Base-by-base conservation (phyloP, 2,329 filamentous ascomycete species). In the Dactylellina leptospora region DNA sequence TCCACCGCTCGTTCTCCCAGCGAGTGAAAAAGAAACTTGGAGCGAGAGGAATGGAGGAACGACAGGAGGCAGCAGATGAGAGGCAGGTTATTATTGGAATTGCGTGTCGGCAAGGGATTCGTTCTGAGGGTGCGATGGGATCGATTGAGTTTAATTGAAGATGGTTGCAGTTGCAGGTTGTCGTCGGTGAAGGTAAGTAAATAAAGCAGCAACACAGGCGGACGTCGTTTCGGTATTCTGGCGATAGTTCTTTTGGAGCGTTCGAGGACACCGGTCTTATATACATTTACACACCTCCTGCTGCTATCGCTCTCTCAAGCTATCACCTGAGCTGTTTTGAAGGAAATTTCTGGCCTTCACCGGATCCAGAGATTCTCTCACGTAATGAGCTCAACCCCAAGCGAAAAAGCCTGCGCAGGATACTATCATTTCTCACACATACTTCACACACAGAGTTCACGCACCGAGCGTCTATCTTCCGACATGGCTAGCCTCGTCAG, bases 341-440 rank as follows among this genome's bases (percentile, higher is more conserved):
- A 48, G 44, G 45, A 47, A 56, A 50, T 55, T 27, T 18, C 51
- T 27, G 22, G 25, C 40, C n/a, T 47, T 36, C 20, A 44, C 58
- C 66, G 51, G 60, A 71, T 71, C 66, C 36, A 71, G 53, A 42
- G 66, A 71, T 71, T 71, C 66, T 71, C 66, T 71, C 58, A 71
- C 66, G 66, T 71, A 71, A 71, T 71, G 58, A 44, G 53, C 66
- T 71, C 66, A 63, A 63, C 22, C 56, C 42, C 40, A 58, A 33
- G 42, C 27, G 27, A 48, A 48, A 25, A 38, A 13, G 44, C 6
- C 20, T 51, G 44, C 54, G 48, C 18, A 42, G n/a, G 30, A 51
- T 23, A 45, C 40, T 53, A 9, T 36, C 30, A 36, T n/a, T 16
- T 11, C 36, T 40, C 36, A 40, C 10, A 4, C 8, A 5, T 16